Base-by-base conservation (phyloP, 768 basidiomycete species). In the Tulasnella sp. region DNA sequence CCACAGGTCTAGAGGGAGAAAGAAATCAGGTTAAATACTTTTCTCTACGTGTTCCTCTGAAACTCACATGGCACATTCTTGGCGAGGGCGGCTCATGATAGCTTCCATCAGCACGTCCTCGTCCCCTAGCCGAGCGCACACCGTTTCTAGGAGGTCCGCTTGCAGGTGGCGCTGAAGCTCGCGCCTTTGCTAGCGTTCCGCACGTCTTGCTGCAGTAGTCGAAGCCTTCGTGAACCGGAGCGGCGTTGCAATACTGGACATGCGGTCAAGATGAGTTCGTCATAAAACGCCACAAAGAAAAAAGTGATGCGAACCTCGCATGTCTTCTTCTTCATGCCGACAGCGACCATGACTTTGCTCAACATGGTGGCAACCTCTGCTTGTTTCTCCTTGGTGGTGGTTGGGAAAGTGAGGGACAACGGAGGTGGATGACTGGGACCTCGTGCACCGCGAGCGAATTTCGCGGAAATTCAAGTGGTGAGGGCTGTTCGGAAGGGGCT, bases 201-300 rank as follows among this genome's bases (percentile, higher is more conserved):
- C 62, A 68, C 62, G 62, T 31, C 34, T 68, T 68, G 62, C 62
- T 68, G 31, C 62, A 68, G 62, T 68, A 68, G 62, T 27, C 62
- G 34, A 27, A 36, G 36, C 62, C 34, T 68, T 52, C 52, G 36
- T 31, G 31, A 4, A 14, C 62, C 14, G 62, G 62, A 31, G 62
- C n/a, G 19, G 62, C 62, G 34, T 68, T 36, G 62, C 62, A 68
- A 36, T 31, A 68, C 62, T 68, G 18, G 18, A 68, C 9, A 36
- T 1, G 5, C 62, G 18, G 16, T 68, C 62, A 68, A 34, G 18
- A 18, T 27, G 12, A 68, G 12, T 36, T 31, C 62, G 36, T 68
- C 18, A 68, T 34, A 68, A 4, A 34, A 1, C 14, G 3, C 10
- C 34, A n/a, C n/a, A n/a, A n/a, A 36, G 31, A 68, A 24, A 52